These are phyloP conservation scores for Psilocybe mexicana DNA, from an alignment of 1,284 basidiomycete genomes.

Conservation along the genomic window DNA sequence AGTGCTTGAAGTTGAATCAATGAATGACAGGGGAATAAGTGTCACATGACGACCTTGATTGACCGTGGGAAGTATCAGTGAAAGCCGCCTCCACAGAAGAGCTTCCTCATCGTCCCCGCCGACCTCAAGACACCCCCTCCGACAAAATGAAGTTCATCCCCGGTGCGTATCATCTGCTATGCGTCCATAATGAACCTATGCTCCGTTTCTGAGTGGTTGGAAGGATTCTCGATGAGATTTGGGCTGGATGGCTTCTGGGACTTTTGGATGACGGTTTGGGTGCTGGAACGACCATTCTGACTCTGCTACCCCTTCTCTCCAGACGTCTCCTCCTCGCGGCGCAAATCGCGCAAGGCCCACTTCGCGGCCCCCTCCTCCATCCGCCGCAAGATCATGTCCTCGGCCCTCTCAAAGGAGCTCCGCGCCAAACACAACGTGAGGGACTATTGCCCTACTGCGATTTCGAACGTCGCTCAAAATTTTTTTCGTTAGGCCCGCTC, in stretches of 20 bases:
- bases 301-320: conserved; percentile 10
- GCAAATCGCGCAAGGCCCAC: conserved; percentile 97
- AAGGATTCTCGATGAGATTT: conserved; percentile 30
- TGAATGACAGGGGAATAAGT: not conserved
- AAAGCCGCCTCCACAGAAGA: conserved; percentile 20
- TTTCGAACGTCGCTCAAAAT: conserved; percentile 11
- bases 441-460: conserved; percentile 33
- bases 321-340: conserved; percentile 88
- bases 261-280: conserved; percentile 45
- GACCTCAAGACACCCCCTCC: conserved; percentile 53
- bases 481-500: conserved; percentile 56
- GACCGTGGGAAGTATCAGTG: conserved; percentile 34
- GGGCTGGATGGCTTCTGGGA: conserved; percentile 54
- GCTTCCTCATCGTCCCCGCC: conserved; percentile 44
- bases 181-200: conserved; percentile 13
- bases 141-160: conserved; percentile 76
- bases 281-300: conserved; percentile 31
- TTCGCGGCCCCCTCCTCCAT: conserved; percentile 91
- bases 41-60: conserved; percentile 27
- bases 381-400: conserved; percentile 98
- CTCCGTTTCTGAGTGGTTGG: conserved; percentile 27
- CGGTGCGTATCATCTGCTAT: conserved; percentile 52
- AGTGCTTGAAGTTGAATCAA: not conserved
- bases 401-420: conserved; percentile 94
- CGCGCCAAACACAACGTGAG: conserved; percentile 87